Evolutionary conservation across 2,329 filamentous ascomycete genomes (phyloP).

Genomic region (Penicillium sp.): DNA sequence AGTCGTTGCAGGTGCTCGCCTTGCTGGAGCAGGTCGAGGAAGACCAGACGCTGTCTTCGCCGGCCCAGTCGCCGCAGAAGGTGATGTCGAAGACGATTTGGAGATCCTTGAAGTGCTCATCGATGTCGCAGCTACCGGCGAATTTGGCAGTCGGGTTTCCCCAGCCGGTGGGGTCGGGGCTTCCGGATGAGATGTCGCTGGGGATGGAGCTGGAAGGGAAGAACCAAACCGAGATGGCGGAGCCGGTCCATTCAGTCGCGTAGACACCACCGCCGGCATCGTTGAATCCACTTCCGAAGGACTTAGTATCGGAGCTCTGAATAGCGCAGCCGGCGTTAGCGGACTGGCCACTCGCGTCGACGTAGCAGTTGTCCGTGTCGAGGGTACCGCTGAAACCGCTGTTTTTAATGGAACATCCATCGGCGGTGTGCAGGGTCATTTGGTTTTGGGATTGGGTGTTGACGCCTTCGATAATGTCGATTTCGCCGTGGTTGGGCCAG

Average conservation of each 20-base stretch:
- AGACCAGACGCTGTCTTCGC: constrained; percentile 43
- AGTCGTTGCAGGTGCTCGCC: constrained; percentile 69
- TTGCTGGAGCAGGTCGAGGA: constrained; percentile 63
- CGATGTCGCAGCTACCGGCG: constrained; percentile 69
- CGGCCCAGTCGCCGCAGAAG: constrained; percentile 89
- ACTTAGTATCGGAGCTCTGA: constrained; percentile 49
- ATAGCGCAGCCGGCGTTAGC: constrained; percentile 63
- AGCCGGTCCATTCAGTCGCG: constrained; percentile 73
- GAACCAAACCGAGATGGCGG: constrained; percentile 77
- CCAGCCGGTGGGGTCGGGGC: constrained; percentile 70
- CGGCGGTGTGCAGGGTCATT: constrained; percentile 68
- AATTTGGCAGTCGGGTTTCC: constrained; percentile 70
- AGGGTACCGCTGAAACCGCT: constrained; percentile 50
- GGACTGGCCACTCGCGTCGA: constrained; percentile 45
- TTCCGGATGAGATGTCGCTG: constrained; percentile 59
- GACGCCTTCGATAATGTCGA: constrained; percentile 80
- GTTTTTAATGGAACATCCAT: constrained; percentile 61
- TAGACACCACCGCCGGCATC: constrained; percentile 68
- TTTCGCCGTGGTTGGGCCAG: constrained; percentile 73
- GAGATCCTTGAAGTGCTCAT: constrained; percentile 68
- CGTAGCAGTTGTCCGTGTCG: constrained; percentile 61
- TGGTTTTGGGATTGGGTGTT: constrained; percentile 62
- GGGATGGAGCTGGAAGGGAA: constrained; percentile 72
- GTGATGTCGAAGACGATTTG: constrained; percentile 75
- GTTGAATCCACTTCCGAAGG: constrained; percentile 73